Evolutionary conservation across 805 yeast genomes (phyloP), one percentile per base, ranked within the genome.

Genomic region (Hanseniaspora occidentalis): DNA sequence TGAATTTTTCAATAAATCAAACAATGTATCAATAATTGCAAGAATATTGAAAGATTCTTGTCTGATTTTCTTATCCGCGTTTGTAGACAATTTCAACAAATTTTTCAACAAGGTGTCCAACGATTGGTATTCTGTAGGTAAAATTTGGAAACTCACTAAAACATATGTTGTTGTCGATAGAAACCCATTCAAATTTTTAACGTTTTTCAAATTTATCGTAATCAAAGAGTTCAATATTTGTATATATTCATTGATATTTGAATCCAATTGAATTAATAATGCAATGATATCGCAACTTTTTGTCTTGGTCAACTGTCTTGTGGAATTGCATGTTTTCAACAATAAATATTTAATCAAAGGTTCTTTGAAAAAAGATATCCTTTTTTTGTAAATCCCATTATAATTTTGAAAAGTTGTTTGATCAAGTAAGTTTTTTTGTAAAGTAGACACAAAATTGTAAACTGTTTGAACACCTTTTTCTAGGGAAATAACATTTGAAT

Each of bases 401-500:
- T 29, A 29, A n/a, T n/a, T 29, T 29, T 18, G 13, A 5, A 18
- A 10, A 29, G 18, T 29, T 7, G 33, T 4, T n/a, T 18, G 10
- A n/a, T 14, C 18, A n/a, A 29, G 16, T 18, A n/a, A 8, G 13
- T 25, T 13, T 14, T 8, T 13, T 14, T 29, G 33, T 8, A 29
- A 16, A 16, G 17, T 4, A n/a, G 18, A n/a, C 34, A 82, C 60
- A 50, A 73, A 71, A 4, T 73, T 66, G 11, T 60, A 60, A 5
- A 84, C 56, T 6, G 82, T 69, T 3, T 62, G 56, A 17, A 85
- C 63, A 4, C 84, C 97, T 1, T 79, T 64, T 52, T 92, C 97
- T 47, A 86, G 95, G 0, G 97, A 95, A 14, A 81, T 92, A 16
- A 86, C 96, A 54, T 92, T 92, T 24, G 79, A 57, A 55, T 92